These are phyloP conservation scores for Leucocoprinus sp. DNA, from an alignment of 768 basidiomycete genomes.

Conservation along the genomic window DNA sequence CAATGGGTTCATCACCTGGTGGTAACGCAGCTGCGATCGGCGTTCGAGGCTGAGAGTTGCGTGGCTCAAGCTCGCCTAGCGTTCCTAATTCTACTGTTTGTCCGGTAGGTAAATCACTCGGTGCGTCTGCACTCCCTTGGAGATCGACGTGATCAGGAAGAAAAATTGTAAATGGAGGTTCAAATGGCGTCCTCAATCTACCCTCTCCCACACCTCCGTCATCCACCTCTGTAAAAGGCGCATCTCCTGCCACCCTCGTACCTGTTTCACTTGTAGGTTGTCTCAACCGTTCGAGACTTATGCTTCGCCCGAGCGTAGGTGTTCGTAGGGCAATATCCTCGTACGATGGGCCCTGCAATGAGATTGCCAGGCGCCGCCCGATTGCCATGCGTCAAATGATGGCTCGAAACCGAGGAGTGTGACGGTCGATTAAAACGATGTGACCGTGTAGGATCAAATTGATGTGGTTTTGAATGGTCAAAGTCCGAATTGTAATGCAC, in stretches of 20 bases:
- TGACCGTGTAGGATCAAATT: slow-evolving; percentile 9
- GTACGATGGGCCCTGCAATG: slow-evolving; percentile 35
- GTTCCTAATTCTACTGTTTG: background rate
- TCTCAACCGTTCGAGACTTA: background rate
- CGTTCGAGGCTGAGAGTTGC: background rate
- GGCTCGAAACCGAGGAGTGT: slow-evolving; percentile 6
- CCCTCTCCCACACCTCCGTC: slow-evolving; percentile 11
- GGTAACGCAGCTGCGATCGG: background rate
- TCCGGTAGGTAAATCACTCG: background rate
- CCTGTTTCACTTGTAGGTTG: background rate
- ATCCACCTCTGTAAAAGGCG: background rate
- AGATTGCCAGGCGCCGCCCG: slow-evolving; percentile 18
- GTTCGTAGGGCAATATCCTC: slow-evolving; percentile 23
- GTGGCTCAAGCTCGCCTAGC: background rate
- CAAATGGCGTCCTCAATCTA: slow-evolving; percentile 6
- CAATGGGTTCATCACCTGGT: background rate
- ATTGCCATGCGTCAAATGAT: slow-evolving; percentile 5
- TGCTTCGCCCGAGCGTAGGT: background rate
- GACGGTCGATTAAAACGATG: slow-evolving; percentile 7
- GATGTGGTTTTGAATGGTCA: background rate
- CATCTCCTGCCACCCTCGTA: background rate
- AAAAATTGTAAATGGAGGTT: slow-evolving; percentile 3
- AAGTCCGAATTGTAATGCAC: background rate
- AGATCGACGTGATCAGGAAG: background rate
- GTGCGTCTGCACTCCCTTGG: background rate